Conservation (phyloP, 2,329 filamentous ascomycete species). For the Leptographium radiaticola region DNA sequence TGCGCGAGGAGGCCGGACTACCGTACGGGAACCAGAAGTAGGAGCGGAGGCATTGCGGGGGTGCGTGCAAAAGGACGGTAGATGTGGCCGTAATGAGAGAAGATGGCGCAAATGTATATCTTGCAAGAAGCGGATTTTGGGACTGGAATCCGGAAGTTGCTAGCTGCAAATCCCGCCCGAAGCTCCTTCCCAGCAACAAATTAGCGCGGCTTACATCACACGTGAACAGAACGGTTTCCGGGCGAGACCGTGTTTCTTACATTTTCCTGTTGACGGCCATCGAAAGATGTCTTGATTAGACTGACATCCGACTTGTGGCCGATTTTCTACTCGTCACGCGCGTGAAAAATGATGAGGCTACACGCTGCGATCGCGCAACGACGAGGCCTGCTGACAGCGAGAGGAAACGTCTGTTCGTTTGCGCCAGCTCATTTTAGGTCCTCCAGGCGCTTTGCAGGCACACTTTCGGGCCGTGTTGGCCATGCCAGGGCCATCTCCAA, state of each 20-base stretch:
- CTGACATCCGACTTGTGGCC: neutral
- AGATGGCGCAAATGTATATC: too few relatives aligned
- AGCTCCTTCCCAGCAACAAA: neutral
- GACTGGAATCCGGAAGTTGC: too few relatives aligned
- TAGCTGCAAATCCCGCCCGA: neutral
- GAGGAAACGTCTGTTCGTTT: neutral
- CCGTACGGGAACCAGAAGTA: slow-evolving; percentile 50
- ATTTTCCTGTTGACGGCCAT: neutral
- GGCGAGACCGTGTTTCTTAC: neutral
- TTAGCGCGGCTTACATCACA: neutral
- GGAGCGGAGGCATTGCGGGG: neutral
- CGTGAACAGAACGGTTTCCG: neutral
- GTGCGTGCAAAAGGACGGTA: neutral
- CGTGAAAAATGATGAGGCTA: neutral
- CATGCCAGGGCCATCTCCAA: neutral
- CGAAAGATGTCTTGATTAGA: neutral
- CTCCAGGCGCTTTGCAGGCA: neutral
- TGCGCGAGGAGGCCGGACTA: slow-evolving; percentile 60
- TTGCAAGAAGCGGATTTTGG: too few relatives aligned
- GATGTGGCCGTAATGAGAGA: neutral
- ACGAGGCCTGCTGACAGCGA: neutral
- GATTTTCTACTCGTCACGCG: neutral
- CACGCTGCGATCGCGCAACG: neutral
- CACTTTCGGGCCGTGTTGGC: neutral
- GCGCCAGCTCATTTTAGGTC: neutral